These are phyloP conservation scores for Rhodomyrtus tomentosa DNA, from an alignment of 345 rosid genomes.

Conservation along the genomic window DNA sequence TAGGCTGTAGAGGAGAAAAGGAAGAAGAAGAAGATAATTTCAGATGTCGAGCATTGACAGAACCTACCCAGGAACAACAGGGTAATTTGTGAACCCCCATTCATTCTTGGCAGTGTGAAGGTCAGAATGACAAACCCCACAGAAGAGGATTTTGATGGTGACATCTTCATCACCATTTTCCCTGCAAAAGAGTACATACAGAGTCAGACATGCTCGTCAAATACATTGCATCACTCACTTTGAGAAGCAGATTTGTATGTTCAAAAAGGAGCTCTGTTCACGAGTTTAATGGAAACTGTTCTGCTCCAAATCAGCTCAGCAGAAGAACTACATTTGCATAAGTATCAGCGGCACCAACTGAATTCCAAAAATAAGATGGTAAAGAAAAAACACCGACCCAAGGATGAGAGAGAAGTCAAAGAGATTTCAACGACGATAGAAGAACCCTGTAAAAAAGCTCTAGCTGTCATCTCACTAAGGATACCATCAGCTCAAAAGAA, in stretches of 20 bases:
- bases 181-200: slow-evolving; percentile 19
- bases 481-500: not conserved
- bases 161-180: slow-evolving; percentile 76
- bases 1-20: not conserved
- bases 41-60: not conserved
- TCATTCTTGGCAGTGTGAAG: slow-evolving; percentile 53
- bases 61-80: slow-evolving; percentile 76
- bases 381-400: not conserved
- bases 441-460: not conserved
- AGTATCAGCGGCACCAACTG: not conserved
- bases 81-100: slow-evolving; percentile 62
- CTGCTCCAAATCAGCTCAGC: not conserved
- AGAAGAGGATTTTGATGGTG: slow-evolving; percentile 59
- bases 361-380: not conserved
- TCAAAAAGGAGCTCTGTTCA: not conserved
- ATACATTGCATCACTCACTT: not conserved
- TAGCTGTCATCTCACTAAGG: not conserved
- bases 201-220: not conserved
- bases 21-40: not conserved
- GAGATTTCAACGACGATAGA: not conserved
- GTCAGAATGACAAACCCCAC: slow-evolving; percentile 86
- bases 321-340: not conserved
- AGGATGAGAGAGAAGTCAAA: not conserved
- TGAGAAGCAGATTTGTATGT: not conserved
- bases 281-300: not conserved